Base-by-base conservation (phyloP, 2,329 filamentous ascomycete species). In the Aphanocladium album region DNA sequence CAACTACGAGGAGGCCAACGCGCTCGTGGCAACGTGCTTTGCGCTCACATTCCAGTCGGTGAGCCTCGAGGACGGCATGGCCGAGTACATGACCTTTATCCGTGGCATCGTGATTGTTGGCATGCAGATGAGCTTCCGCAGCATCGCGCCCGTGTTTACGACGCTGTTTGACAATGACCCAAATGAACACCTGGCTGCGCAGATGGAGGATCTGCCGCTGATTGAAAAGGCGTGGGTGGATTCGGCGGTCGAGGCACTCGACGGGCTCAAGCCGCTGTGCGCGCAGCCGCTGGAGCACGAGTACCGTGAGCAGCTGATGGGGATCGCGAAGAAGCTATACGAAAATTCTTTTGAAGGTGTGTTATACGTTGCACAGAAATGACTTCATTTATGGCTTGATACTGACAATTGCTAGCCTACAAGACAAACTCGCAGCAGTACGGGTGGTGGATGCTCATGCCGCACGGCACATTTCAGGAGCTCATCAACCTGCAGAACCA, bases 71-170 rank as follows among this genome's bases (percentile, higher is more conserved):
- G 83, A 86, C 64, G 83, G 83, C 43, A 74, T 86, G 71, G 73
- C 74, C n/a, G 83, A 86, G 69, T 86, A 80, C 69, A 82, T 86
- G 79, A 83, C 80, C 0, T 85, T 86, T 65, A 80, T 83, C 62
- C 77, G 83, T 30, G 83, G 83, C 17, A 80, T 86, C 64, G 70
- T 82, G 62, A 76, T 85, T 50, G 76, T 86, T 3, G 78, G 76
- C 12, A 76, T 80, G 62, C 82, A 84, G 65, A 82, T 86, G 77
- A 76, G 76, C 69, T 73, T 74, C 62, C 76, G 78, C 57, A 76
- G 78, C 23, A 76, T 79, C 46, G 76, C 76, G 21, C 77, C 82
- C 59, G 72, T 85, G 54, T 85, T 84, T 63, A 74, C 73, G 50
- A 78, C 80, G 62, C 66, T 82, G 16, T 63, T 77, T 17, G 74